phyloP scores from a whole-genome alignment of 78 protist genomes.

The Tieghemostelium lacteum region DNA sequence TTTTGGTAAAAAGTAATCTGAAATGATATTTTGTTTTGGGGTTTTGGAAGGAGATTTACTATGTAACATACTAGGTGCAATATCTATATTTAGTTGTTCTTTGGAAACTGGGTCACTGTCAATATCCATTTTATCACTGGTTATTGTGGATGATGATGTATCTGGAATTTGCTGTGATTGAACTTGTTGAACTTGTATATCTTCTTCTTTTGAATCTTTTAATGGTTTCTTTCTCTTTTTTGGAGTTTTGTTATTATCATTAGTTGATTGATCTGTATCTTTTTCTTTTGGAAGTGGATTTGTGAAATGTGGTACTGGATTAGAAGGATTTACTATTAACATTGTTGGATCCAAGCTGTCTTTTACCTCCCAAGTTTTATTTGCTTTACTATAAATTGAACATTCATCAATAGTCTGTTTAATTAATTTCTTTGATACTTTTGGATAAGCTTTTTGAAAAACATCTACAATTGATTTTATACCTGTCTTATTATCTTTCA shows the following conservation, averaged over 20 bases:
- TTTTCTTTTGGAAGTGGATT: background rate
- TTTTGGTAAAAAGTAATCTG: no score
- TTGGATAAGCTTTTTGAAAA: conserved; percentile 4
- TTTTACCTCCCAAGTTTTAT: conserved; percentile 8
- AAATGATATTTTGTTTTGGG: no score
- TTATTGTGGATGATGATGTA: no score
- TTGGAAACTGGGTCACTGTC: no score
- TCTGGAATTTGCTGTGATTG: no score
- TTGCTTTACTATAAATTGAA: conserved; percentile 6
- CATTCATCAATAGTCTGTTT: conserved; percentile 26
- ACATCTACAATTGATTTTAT: conserved; percentile 8
- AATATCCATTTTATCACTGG: no score
- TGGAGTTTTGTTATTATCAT: background rate
- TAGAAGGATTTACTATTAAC: background rate
- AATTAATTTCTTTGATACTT: conserved; percentile 7
- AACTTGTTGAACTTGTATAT: no score
- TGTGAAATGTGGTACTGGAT: conserved; percentile 24
- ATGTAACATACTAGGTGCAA: no score
- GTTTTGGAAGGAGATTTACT: no score
- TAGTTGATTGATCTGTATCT: background rate
- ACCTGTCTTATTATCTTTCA: conserved; percentile 22
- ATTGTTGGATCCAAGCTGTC: background rate
- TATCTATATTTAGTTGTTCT: no score
- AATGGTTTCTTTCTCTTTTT: background rate
- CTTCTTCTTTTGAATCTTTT: no score